Evolutionary conservation across 2,329 filamentous ascomycete genomes (phyloP).

Genomic region (Tolypocladium amazonense): DNA sequence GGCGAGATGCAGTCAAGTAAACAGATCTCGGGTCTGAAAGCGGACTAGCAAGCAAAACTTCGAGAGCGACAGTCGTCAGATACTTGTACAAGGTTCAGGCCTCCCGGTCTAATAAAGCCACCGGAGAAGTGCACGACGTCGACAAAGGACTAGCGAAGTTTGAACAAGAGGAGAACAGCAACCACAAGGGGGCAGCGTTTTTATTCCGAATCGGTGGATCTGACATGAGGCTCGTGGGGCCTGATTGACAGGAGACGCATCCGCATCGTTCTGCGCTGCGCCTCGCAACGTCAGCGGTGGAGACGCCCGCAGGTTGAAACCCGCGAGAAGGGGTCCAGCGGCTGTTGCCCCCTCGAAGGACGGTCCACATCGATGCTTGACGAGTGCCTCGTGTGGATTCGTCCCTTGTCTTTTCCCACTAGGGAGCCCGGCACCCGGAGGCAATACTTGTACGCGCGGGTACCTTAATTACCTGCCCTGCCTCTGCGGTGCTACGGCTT

Average conservation of each 20-base stretch:
- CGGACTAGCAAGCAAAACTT: no score
- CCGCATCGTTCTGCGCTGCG: neutral
- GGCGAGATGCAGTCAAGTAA: neutral
- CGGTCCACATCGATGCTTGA: neutral
- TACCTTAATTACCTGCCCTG: neutral
- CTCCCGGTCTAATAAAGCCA: neutral
- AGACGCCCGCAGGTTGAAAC: neutral
- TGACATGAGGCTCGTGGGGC: neutral
- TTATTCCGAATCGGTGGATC: neutral
- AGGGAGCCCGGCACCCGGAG: neutral
- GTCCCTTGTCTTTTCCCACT: no score
- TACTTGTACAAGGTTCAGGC: no score
- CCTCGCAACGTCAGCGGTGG: neutral
- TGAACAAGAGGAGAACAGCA: neutral
- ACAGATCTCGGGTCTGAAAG: no score
- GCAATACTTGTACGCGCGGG: no score
- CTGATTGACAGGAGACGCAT: neutral
- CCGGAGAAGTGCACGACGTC: no score
- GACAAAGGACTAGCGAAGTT: neutral
- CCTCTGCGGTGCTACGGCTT: neutral
- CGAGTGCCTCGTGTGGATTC: no score
- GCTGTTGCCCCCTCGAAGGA: neutral
- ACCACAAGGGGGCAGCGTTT: neutral
- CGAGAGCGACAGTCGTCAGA: no score
- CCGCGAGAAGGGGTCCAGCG: neutral